Base-by-base conservation (phyloP, 2,329 filamentous ascomycete species). In the Fusarium chaquense region DNA sequence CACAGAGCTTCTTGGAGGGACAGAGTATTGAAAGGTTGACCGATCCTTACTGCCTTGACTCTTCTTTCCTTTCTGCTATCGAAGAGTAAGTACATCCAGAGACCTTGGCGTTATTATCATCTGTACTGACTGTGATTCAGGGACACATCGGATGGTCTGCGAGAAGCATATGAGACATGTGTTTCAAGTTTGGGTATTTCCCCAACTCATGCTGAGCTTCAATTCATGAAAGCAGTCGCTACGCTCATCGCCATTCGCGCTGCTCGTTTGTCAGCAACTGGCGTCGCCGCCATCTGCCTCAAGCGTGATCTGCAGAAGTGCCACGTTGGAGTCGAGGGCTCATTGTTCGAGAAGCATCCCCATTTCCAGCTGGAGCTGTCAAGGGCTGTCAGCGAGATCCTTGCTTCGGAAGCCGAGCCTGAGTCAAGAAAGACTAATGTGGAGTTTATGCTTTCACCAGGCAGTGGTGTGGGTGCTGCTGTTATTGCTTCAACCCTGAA, bases 341-440 rank as follows among this genome's bases (percentile, higher is more conserved):
- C 93, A 18, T 94, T 99, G 58, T 98, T 99, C 84, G 98, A 97
- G 86, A 98, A 98, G 80, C 98, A 98, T 82, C 96, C 96, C 8
- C 93, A 97, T 83, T 99, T 99, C 87, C 97, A 98, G 85, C 87
- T 90, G 53, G 91, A 95, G 54, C 93, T 95, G 56, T 95, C 96
- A 5, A 86, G 90, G 78, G 96, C 95, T n/a, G 87, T 99, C 46
- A 90, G 93, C 52, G 96, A 99, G 84, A 98, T 99, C 0, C 26
- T 62, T 8, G 33, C 16, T 3, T 53, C 45, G 11, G 26, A 45
- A 1, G 13, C 20, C 0, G 2, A 1, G 2, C 18, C 59, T 0
- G 1, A 22, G 10, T n/a, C 22, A 0, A 22, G 26, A 12, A 40
- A 35, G 10, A 7, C 40, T 0, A 7, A 15, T 18, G n/a, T 62